These are phyloP conservation scores for Kwoniella newhampshirensis DNA, from an alignment of 768 basidiomycete species.

Conservation along the genomic window DNA sequence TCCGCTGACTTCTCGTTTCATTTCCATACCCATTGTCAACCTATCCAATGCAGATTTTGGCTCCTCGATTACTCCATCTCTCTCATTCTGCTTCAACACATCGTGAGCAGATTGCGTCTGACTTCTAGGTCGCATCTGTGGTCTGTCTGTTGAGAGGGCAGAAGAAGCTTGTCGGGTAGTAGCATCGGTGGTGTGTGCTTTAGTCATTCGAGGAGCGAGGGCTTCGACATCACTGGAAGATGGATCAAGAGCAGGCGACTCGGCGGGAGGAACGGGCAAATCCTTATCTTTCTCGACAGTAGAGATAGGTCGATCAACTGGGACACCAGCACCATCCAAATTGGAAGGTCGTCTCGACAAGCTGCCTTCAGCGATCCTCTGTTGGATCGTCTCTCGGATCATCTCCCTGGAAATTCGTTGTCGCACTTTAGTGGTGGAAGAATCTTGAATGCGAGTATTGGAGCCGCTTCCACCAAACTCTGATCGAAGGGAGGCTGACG, in stretches of 20 bases:
- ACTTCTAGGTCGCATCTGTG: conserved; percentile 30
- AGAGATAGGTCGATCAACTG: too few species aligned
- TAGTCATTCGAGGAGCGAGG: conserved; percentile 28
- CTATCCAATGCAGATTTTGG: conserved; percentile 47
- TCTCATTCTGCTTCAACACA: conserved; percentile 30
- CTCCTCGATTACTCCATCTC: conserved; percentile 36
- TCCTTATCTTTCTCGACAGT: conserved; percentile 26
- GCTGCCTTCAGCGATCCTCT: conserved; percentile 42
- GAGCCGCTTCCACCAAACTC: conserved; percentile 14
- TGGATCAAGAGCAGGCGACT: conserved; percentile 2
- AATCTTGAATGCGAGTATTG: conserved; percentile 2
- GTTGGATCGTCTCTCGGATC: conserved; percentile 49
- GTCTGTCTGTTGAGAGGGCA: conserved; percentile 23
- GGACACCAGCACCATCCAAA: not conserved
- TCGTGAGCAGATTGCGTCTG: conserved; percentile 48
- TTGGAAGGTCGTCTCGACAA: conserved; percentile 25
- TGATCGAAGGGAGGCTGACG: conserved; percentile 4
- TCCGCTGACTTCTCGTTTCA: conserved; percentile 16
- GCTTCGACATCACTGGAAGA: not conserved
- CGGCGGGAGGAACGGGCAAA: conserved; percentile 31
- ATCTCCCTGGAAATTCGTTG: conserved; percentile 51
- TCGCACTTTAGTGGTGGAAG: conserved; percentile 39
- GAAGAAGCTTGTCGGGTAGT: conserved; percentile 1
- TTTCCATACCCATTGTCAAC: conserved; percentile 6
- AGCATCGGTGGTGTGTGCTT: conserved; percentile 35